Conservation (phyloP, 257 asterid genomes). For the Parsonsia alboflavescens region DNA sequence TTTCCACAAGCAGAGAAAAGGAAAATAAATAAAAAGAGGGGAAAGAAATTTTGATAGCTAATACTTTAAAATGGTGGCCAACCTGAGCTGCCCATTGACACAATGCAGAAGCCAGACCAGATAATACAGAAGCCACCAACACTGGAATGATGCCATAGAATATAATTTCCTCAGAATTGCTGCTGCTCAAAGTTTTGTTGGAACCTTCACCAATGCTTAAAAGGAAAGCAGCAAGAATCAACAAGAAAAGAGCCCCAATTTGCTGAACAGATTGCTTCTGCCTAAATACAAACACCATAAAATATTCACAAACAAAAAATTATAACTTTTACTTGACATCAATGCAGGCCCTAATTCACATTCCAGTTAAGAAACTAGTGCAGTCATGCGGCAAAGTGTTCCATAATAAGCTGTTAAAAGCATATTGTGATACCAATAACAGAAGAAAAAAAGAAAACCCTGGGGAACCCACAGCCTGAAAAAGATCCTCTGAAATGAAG, state of each 20-base stretch:
- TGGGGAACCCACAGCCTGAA: background rate
- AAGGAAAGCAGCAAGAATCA: constrained; percentile 85
- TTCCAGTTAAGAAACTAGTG: background rate
- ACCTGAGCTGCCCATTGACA: constrained; percentile 99
- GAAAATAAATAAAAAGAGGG: constrained; percentile 16
- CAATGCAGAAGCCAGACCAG: constrained; percentile 95
- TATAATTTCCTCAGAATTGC: constrained; percentile 62
- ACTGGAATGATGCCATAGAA: constrained; percentile 84
- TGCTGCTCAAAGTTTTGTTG: constrained; percentile 55
- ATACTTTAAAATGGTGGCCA: constrained; percentile 22
- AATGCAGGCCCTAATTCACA: background rate
- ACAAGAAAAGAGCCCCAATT: constrained; percentile 87
- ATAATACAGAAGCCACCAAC: constrained; percentile 85
- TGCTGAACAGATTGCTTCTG: constrained; percentile 88
- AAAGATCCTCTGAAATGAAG: background rate
- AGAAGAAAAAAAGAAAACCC: too few species aligned
- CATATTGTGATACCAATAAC: background rate
- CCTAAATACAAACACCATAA: constrained; percentile 32
- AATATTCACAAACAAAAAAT: background rate
- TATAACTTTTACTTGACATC: background rate
- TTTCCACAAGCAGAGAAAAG: background rate
- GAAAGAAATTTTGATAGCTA: background rate
- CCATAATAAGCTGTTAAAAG: background rate
- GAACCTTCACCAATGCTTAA: constrained; percentile 94
- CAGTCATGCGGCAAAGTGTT: background rate